Percentiles rank a stretch among this genome's conserved stretches.
Conservation (phyloP, 176 grass and related monocot genomes). For the Pontederia paniculata region DNA sequence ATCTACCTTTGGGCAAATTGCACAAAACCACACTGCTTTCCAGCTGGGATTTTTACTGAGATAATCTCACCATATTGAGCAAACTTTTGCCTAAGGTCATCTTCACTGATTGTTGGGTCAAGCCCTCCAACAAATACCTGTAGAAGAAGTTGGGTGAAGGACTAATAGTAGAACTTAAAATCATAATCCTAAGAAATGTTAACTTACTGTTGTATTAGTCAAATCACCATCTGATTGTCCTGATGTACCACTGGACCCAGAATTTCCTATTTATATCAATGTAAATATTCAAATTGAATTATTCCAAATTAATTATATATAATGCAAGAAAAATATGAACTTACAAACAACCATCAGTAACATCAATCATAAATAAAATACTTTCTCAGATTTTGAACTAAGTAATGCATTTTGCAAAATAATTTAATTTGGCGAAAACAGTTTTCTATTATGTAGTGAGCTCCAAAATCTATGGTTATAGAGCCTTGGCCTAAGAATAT, state of each 20-base stretch:
- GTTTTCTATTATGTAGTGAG: no score
- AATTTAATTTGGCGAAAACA: no score
- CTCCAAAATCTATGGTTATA: no score
- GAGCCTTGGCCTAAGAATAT: no score
- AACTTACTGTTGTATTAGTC: slow-evolving; percentile 83
- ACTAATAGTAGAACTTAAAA: slow-evolving; percentile 4
- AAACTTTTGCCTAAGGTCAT: slow-evolving; percentile 73
- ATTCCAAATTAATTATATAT: no score
- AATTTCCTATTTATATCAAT: slow-evolving; percentile 42
- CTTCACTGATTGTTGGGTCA: slow-evolving; percentile 76
- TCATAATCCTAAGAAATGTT: slow-evolving; percentile 10
- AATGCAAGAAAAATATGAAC: no score
- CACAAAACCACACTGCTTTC: slow-evolving; percentile 92
- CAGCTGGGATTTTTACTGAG: slow-evolving; percentile 84
- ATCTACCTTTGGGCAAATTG: slow-evolving; percentile 79
- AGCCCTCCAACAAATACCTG: slow-evolving; percentile 98
- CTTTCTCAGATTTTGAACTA: no score
- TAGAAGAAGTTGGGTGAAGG: slow-evolving; percentile 12
- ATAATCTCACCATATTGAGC: slow-evolving; percentile 80
- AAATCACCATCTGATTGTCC: slow-evolving; percentile 63
- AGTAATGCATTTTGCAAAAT: no score
- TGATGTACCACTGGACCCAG: slow-evolving; percentile 50
- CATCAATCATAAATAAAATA: no score
- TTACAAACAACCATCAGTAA: no score
- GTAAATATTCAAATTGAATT: not conserved